phyloP scores from a whole-genome alignment of 2,329 filamentous ascomycete genomes.

The Huntiella decipiens region DNA sequence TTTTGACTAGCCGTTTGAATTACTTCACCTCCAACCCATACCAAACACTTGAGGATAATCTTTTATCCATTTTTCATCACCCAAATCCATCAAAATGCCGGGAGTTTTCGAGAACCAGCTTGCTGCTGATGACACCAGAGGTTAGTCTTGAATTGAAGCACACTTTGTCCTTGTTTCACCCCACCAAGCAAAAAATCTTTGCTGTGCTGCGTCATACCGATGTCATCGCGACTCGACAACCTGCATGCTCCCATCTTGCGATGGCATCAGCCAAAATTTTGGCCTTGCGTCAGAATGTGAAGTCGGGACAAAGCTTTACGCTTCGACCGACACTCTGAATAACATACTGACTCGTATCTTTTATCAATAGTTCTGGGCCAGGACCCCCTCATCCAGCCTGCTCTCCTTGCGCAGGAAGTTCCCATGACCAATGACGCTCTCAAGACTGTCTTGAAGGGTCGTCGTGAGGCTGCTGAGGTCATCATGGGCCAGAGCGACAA shows the following conservation, averaged over 20 bases:
- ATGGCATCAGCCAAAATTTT: neutral
- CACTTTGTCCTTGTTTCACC: neutral
- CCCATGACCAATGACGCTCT: slow-evolving; percentile 37
- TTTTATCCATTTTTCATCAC: slow-evolving; percentile 8
- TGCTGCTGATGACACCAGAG: slow-evolving; percentile 21
- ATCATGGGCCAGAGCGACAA: slow-evolving; percentile 36
- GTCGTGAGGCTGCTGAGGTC: slow-evolving; percentile 46
- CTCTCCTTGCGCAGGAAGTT: slow-evolving; percentile 91
- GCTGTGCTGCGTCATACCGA: neutral
- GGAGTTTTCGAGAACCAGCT: slow-evolving; percentile 19
- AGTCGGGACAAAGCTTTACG: neutral
- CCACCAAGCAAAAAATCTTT: too few species aligned
- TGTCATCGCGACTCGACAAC: neutral
- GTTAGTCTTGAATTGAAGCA: slow-evolving; percentile 15
- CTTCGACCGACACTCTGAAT: neutral
- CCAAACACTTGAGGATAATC: slow-evolving; percentile 1
- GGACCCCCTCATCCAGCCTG: slow-evolving; percentile 81
- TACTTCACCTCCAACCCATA: neutral
- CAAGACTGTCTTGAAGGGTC: slow-evolving; percentile 39
- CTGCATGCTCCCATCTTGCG: neutral
- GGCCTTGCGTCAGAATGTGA: neutral
- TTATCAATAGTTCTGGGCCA: slow-evolving; percentile 52
- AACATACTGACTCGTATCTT: neutral
- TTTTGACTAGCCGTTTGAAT: neutral
- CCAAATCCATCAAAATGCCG: slow-evolving; percentile 16